Conservation (phyloP, 495 filamentous ascomycete genomes). For the Hyaloscypha bicolor region DNA sequence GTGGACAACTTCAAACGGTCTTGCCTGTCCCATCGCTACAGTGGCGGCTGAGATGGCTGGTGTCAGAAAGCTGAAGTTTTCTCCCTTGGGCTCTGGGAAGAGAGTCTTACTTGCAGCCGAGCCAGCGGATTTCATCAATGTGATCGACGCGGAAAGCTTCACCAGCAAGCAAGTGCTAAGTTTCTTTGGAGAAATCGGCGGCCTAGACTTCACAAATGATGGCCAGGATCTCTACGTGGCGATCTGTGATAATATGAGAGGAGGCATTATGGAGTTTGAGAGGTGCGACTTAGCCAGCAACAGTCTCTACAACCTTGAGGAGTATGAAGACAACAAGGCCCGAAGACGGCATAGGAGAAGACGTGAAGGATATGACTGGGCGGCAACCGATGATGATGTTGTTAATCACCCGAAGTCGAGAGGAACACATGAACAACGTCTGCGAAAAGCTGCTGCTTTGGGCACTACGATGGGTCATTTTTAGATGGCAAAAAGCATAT, state of each 20-base stretch:
- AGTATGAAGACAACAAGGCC: conserved; percentile 10
- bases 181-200: conserved; percentile 85
- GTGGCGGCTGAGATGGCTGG: conserved; percentile 78
- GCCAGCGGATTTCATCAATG: conserved; percentile 77
- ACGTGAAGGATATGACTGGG: conserved; percentile 39
- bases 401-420: conserved; percentile 28
- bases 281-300: conserved; percentile 50
- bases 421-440: conserved; percentile 18
- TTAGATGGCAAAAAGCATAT: conserved; percentile 14
- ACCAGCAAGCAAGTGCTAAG: conserved; percentile 72
- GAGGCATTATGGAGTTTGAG: conserved; percentile 80
- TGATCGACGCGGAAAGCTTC: conserved; percentile 75
- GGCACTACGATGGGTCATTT: conserved; percentile 27
- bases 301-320: conserved; percentile 38
- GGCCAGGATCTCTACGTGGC: conserved; percentile 73
- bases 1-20: conserved; percentile 55
- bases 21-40: conserved; percentile 52
- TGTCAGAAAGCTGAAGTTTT: conserved; percentile 78
- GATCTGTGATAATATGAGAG: conserved; percentile 73
- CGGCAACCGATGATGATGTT: conserved; percentile 35
- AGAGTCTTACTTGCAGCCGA: conserved; percentile 79
- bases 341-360: conserved; percentile 9
- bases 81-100: conserved; percentile 73
- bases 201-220: conserved; percentile 71
- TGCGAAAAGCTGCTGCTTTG: conserved; percentile 22